phyloP scores from a whole-genome alignment of 176 grass and related monocot genomes.

The Pharus latifolius region DNA sequence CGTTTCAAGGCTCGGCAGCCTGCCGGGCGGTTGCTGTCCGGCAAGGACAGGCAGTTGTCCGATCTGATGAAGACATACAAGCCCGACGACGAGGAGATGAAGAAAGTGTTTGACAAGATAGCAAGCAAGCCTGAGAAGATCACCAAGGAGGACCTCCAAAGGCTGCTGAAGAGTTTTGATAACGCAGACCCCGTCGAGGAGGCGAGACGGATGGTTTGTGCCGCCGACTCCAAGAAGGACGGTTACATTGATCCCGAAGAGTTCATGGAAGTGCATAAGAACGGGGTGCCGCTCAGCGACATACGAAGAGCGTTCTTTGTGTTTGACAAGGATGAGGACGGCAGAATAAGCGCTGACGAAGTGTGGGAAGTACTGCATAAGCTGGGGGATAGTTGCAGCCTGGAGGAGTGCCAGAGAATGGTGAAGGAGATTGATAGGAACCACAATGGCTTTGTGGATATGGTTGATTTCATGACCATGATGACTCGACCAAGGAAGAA shows the following conservation, averaged over 20 bases:
- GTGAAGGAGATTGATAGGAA: conserved; percentile 45
- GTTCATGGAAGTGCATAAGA: conserved; percentile 65
- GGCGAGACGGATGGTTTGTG: conserved; percentile 39
- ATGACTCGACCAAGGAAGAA: conserved; percentile 65
- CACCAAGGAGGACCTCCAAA: conserved; percentile 11
- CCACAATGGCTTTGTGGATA: conserved; percentile 42
- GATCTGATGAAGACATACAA: conserved; percentile 34
- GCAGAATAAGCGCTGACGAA: conserved; percentile 54
- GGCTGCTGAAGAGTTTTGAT: conserved; percentile 15
- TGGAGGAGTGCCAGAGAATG: conserved; percentile 53
- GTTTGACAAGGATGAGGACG: conserved; percentile 49
- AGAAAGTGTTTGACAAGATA: conserved; percentile 45
- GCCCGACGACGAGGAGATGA: conserved; percentile 55
- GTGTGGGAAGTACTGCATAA: conserved; percentile 30
- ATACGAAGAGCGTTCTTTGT: conserved; percentile 56
- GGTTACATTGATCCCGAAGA: conserved; percentile 48
- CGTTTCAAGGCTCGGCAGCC: not conserved
- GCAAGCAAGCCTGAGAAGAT: conserved; percentile 19
- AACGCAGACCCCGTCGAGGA: not conserved
- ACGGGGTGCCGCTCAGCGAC: conserved; percentile 44
- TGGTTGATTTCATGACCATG: conserved; percentile 82
- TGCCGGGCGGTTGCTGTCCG: not conserved
- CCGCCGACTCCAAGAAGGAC: conserved; percentile 40
- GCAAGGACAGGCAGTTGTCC: conserved; percentile 29
- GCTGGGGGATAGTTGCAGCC: conserved; percentile 27